Conservation (phyloP, 2,329 filamentous ascomycete genomes). For the Penicillium fuscoglaucum region DNA sequence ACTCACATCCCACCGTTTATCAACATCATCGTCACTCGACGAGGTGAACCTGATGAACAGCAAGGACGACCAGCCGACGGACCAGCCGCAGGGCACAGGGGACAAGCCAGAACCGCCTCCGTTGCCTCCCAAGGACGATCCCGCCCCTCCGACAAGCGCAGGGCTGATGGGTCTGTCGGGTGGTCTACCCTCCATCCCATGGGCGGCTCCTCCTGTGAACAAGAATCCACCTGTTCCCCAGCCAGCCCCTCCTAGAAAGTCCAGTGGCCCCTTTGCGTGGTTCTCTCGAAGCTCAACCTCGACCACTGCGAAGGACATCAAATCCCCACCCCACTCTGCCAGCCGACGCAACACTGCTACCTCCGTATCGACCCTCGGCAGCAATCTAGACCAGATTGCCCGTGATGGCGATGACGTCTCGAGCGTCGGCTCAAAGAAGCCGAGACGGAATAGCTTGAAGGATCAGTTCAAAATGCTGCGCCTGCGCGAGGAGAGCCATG, state of each 20-base stretch:
- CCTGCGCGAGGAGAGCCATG: slow-evolving; percentile 70
- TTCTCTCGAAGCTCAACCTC: slow-evolving; percentile 65
- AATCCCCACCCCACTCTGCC: slow-evolving; percentile 54
- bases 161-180: slow-evolving; percentile 63
- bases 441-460: slow-evolving; percentile 65
- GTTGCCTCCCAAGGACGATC: slow-evolving; percentile 36
- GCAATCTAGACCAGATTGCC: slow-evolving; percentile 74
- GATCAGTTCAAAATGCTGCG: slow-evolving; percentile 77
- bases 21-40: slow-evolving; percentile 57
- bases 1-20: slow-evolving; percentile 55
- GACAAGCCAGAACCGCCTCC: slow-evolving; percentile 32
- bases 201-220: slow-evolving; percentile 59
- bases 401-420: slow-evolving; percentile 62
- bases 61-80: slow-evolving; percentile 52
- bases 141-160: slow-evolving; percentile 31
- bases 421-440: slow-evolving; percentile 48
- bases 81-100: slow-evolving; percentile 27
- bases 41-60: slow-evolving; percentile 65
- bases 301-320: slow-evolving; percentile 52
- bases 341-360: slow-evolving; percentile 73
- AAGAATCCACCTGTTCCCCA: slow-evolving; percentile 41
- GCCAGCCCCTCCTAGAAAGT: slow-evolving; percentile 60
- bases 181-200: slow-evolving; percentile 70
- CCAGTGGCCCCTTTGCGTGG: slow-evolving; percentile 86
- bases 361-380: slow-evolving; percentile 74